A percentile compares a stretch with the other conserved stretches of the same genome.
Conservation (phyloP, 306 rosid genomes). For the Acacia confusa region DNA sequence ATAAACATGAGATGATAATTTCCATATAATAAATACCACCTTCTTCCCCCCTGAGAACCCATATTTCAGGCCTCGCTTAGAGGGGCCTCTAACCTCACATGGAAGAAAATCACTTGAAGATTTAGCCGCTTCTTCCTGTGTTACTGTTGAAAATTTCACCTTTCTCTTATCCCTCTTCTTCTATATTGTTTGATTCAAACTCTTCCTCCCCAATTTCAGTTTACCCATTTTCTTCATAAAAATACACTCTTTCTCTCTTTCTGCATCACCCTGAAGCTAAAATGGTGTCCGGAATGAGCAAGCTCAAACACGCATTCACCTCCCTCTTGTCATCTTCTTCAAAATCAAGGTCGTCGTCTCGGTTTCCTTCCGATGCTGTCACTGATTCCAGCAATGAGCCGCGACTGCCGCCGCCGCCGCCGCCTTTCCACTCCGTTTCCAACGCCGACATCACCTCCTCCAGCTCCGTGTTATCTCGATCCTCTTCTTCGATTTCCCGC, state of each 20-base stretch:
- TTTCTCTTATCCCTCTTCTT: not conserved
- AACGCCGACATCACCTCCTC: not conserved
- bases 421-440: not conserved
- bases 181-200: not conserved
- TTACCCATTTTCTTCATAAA: not conserved
- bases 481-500: conserved; percentile 7
- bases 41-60: not conserved
- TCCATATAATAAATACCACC: not conserved
- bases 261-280: not conserved
- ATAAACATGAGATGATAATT: not conserved
- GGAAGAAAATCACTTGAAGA: not conserved
- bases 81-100: not conserved
- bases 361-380: not conserved
- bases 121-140: not conserved
- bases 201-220: not conserved
- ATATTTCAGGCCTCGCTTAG: not conserved
- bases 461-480: not conserved
- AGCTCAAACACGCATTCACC: not conserved
- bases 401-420: not conserved
- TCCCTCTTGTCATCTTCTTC: not conserved
- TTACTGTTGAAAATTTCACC: not conserved
- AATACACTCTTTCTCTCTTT: not conserved
- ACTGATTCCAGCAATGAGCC: not conserved
- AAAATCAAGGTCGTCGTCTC: not conserved
- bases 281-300: not conserved